Conservation (phyloP, 1,284 basidiomycete species). For the Sanghuangporus sanghuang region DNA sequence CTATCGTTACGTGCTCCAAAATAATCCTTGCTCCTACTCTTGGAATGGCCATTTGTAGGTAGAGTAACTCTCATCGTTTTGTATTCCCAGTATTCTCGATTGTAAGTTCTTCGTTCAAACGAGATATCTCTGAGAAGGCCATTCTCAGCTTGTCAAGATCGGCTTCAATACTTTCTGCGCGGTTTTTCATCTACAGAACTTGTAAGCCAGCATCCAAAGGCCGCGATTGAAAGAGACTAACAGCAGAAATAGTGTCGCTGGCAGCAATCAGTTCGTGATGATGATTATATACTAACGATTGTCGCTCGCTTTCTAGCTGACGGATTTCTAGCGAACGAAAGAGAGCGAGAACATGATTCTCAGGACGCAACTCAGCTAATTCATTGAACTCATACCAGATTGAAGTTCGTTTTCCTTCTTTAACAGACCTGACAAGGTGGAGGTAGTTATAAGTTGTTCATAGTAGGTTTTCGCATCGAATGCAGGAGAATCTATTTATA, state of each 20-base stretch:
- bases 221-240: conserved; percentile 32
- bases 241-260: conserved; percentile 84
- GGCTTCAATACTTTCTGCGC: conserved; percentile 75
- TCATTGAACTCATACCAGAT: conserved; percentile 37
- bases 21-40: background rate
- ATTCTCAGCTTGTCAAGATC: conserved; percentile 76
- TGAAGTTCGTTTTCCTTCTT: conserved; percentile 77
- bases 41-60: background rate
- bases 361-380: background rate
- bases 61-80: background rate
- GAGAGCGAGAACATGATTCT: background rate
- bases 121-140: conserved; percentile 81
- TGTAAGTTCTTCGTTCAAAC: conserved; percentile 62
- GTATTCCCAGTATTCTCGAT: background rate
- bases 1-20: background rate
- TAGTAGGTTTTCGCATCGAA: conserved; percentile 82
- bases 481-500: conserved; percentile 59
- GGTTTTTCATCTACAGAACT: conserved; percentile 66
- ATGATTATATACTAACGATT: conserved; percentile 90
- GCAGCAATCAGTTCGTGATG: conserved; percentile 92
- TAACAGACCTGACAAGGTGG: conserved; percentile 63
- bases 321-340: conserved; percentile 61
- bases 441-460: conserved; percentile 77
- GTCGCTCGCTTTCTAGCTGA: conserved; percentile 82
- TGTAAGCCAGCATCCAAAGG: conserved; percentile 1